These are phyloP conservation scores for Amphichorda felina DNA, from an alignment of 2,329 filamentous ascomycete species.

Conservation along the genomic window DNA sequence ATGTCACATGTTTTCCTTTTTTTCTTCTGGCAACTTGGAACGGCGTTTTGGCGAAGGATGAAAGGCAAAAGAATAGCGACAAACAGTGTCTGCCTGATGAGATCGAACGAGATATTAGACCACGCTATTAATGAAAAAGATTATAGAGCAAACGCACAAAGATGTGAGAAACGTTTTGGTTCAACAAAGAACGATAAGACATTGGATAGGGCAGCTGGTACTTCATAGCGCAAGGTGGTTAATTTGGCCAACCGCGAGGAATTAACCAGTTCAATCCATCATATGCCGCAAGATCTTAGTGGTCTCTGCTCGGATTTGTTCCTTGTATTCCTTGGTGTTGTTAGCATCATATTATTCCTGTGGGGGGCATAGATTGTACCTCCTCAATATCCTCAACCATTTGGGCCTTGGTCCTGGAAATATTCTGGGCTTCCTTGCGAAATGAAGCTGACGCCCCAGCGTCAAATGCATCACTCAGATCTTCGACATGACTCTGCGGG, in stretches of 20 bases:
- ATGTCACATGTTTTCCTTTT: neutral
- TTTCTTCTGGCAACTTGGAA: neutral
- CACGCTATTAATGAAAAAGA: neutral
- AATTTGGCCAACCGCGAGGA: no score
- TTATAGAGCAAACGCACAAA: slow-evolving; percentile 1
- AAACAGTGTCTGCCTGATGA: neutral
- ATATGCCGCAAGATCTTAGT: slow-evolving; percentile 12
- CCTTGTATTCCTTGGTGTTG: slow-evolving; percentile 14
- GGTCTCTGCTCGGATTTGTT: slow-evolving; percentile 12
- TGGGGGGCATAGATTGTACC: slow-evolving; percentile 5
- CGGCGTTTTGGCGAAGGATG: neutral
- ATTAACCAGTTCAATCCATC: no score
- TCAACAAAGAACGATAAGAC: no score
- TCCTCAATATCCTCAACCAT: slow-evolving; percentile 15
- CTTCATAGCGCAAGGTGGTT: no score
- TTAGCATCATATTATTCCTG: neutral
- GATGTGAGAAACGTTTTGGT: slow-evolving; percentile 1
- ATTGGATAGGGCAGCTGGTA: no score
- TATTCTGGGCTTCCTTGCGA: slow-evolving; percentile 10
- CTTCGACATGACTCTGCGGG: neutral
- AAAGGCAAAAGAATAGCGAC: neutral
- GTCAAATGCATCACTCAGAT: neutral
- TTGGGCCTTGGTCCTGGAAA: slow-evolving; percentile 9
- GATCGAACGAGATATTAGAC: neutral
- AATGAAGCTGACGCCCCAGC: slow-evolving; percentile 1